Conservation (phyloP, 306 rosid genomes). For the Senna siamea region DNA sequence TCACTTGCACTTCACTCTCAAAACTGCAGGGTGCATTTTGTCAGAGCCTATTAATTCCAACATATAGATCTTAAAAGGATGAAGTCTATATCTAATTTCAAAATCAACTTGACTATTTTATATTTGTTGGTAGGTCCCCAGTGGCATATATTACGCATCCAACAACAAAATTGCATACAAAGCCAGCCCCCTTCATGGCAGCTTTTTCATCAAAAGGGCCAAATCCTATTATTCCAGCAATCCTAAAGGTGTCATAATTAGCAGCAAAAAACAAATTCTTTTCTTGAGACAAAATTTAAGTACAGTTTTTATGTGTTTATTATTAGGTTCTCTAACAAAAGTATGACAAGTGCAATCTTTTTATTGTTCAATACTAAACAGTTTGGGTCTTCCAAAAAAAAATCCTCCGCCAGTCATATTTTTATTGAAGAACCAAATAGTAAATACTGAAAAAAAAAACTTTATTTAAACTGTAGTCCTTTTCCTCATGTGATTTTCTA, state of each 20-base stretch:
- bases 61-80: too few species aligned
- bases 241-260: conserved; percentile 66
- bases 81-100: neutral
- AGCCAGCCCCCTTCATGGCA: conserved; percentile 96
- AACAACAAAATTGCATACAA: conserved; percentile 56
- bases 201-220: conserved; percentile 96
- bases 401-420: too few species aligned
- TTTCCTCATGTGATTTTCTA: neutral
- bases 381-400: too few species aligned
- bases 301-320: too few species aligned
- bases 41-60: too few species aligned
- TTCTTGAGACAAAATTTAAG: neutral
- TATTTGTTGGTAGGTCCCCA: conserved; percentile 54
- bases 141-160: conserved; percentile 66
- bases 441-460: too few species aligned
- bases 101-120: conserved; percentile 6
- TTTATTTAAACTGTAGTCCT: neutral
- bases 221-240: conserved; percentile 65
- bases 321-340: too few species aligned
- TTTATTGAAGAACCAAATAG: too few species aligned
- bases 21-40: too few species aligned
- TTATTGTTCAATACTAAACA: too few species aligned
- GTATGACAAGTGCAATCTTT: too few species aligned
- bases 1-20: too few species aligned
- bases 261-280: neutral